phyloP scores from a whole-genome alignment of 768 basidiomycete genomes.

The Macrolepiota albuminosa region DNA sequence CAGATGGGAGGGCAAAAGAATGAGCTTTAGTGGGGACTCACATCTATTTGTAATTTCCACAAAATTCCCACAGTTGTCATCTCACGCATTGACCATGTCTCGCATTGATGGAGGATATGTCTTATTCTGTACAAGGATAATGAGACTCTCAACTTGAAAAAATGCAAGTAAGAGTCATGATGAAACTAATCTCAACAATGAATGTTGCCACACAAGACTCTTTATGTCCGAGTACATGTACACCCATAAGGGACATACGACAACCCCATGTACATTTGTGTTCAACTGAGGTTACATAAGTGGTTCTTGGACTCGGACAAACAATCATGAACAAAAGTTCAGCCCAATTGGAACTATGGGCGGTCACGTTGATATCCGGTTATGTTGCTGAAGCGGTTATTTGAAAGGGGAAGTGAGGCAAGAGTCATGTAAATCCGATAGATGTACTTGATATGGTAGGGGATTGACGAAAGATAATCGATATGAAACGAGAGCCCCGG shows the following conservation, averaged over 20 bases:
- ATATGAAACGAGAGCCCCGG: background rate
- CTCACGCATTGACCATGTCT: constrained; percentile 3
- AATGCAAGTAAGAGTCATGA: background rate
- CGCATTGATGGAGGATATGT: background rate
- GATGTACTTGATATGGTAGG: constrained; percentile 8
- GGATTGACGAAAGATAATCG: constrained; percentile 1
- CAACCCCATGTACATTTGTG: too few relatives aligned
- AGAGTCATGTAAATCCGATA: background rate
- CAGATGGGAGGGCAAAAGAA: background rate
- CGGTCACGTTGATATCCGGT: background rate
- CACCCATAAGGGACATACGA: background rate
- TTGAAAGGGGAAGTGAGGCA: background rate
- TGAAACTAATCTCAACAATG: background rate
- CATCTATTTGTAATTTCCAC: too few relatives aligned
- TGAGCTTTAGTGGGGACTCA: background rate
- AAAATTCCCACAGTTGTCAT: background rate
- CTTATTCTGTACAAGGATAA: too few relatives aligned
- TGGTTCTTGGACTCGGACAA: background rate
- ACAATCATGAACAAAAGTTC: background rate
- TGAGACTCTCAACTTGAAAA: background rate
- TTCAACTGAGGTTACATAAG: background rate
- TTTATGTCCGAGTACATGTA: background rate
- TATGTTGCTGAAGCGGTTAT: background rate
- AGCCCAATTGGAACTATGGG: too few relatives aligned
- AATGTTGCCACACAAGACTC: too few relatives aligned